Evolutionary conservation across 1,284 basidiomycete species (phyloP).

Genomic region (Moesziomyces globuligerus): DNA sequence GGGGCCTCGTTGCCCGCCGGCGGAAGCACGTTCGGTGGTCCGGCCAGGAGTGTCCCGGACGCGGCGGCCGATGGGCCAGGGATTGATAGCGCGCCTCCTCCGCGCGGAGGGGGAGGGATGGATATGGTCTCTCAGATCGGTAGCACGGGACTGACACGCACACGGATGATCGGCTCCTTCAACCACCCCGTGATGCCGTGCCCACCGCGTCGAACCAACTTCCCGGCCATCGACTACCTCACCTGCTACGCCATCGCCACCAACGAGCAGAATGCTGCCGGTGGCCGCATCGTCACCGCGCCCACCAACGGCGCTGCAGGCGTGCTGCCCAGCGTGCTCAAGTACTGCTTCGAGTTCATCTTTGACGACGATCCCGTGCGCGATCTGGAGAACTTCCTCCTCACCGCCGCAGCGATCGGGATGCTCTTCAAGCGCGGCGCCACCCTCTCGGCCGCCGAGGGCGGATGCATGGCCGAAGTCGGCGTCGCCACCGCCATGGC

Average conservation of each 20-base stretch:
- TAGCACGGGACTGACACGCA: not conserved
- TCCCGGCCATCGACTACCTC: constrained; percentile 92
- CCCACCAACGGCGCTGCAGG: constrained; percentile 82
- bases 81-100: constrained; percentile 11
- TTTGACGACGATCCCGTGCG: constrained; percentile 81
- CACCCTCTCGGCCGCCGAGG: constrained; percentile 92
- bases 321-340: constrained; percentile 85
- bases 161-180: constrained; percentile 77
- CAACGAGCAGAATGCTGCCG: constrained; percentile 83
- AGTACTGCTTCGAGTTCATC: constrained; percentile 85
- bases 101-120: not conserved
- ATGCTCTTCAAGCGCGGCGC: constrained; percentile 98
- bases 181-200: constrained; percentile 78
- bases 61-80: constrained; percentile 13
- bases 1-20: constrained; percentile 15
- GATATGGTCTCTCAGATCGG: constrained; percentile 10
- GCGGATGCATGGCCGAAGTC: constrained; percentile 69
- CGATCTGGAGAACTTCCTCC: constrained; percentile 83
- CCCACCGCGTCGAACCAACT: constrained; percentile 77
- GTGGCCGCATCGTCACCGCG: constrained; percentile 91
- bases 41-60: not conserved
- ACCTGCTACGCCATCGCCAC: constrained; percentile 69
- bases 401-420: constrained; percentile 85
- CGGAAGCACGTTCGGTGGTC: not conserved
- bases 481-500: constrained; percentile 88